A percentile compares a stretch with the other conserved stretches of the same genome.
Evolutionary conservation across 257 asterid genomes (phyloP).

Genomic region (Lycium barbarum): DNA sequence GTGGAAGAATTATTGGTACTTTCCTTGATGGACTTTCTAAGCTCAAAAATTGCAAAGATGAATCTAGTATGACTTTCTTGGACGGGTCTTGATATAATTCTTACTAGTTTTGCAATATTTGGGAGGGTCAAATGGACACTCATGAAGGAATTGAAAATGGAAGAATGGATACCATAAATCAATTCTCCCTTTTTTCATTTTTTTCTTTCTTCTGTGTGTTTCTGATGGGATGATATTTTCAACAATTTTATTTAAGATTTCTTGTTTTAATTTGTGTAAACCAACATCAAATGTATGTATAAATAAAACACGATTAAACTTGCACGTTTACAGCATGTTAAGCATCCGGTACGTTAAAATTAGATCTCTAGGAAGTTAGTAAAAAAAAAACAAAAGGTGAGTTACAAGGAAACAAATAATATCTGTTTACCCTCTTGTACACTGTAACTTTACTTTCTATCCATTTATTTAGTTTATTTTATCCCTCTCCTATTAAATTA

Average conservation of each 20-base stretch:
- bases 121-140: slow-evolving; percentile 8
- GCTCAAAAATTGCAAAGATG: background rate
- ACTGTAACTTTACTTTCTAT: no score
- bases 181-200: background rate
- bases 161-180: background rate
- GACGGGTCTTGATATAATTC: background rate
- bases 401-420: no score
- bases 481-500: no score
- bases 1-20: background rate
- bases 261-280: background rate
- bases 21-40: background rate
- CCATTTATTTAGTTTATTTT: no score
- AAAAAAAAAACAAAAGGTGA: no score
- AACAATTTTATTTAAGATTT: background rate
- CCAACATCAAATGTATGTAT: background rate
- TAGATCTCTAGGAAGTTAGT: no score
- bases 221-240: background rate
- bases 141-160: background rate
- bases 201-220: background rate
- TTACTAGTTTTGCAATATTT: background rate
- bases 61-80: background rate
- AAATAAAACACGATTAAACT: no score
- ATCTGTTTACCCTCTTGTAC: no score
- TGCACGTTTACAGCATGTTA: no score
- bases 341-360: no score